These are phyloP conservation scores for Gynostemma pentaphyllum DNA, from an alignment of 306 rosid species.

Conservation along the genomic window DNA sequence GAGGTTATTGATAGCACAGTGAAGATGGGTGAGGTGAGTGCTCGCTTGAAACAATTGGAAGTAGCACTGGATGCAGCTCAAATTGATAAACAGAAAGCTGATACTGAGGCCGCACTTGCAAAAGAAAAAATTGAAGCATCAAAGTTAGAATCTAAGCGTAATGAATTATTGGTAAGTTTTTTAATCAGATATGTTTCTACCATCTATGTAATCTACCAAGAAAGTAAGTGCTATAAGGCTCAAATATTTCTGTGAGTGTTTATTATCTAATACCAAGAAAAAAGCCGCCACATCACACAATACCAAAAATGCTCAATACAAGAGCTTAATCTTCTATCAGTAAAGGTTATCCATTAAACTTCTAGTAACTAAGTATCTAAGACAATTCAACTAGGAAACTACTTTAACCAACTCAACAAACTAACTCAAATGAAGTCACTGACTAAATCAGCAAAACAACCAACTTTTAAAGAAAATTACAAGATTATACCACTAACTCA, in stretches of 20 bases:
- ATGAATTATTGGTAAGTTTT: constrained; percentile 56
- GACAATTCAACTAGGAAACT: too few relatives aligned
- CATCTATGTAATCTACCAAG: not conserved
- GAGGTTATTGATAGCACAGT: constrained; percentile 53
- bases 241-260: not conserved
- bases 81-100: constrained; percentile 52
- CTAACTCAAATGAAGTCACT: too few relatives aligned
- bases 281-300: too few relatives aligned
- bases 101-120: constrained; percentile 53
- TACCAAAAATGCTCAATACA: too few relatives aligned
- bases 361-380: too few relatives aligned
- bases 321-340: too few relatives aligned
- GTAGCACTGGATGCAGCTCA: constrained; percentile 72
- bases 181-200: constrained; percentile 7
- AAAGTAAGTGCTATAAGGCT: not conserved
- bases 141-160: constrained; percentile 54
- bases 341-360: too few relatives aligned
- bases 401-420: too few relatives aligned
- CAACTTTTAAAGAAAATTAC: too few relatives aligned
- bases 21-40: constrained; percentile 63
- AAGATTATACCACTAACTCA: too few relatives aligned
- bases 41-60: constrained; percentile 68
- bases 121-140: constrained; percentile 52
- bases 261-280: not conserved
- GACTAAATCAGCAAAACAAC: too few relatives aligned